Evolutionary conservation across 2,329 filamentous ascomycete species (phyloP).

Genomic region (Colletotrichum sp.): DNA sequence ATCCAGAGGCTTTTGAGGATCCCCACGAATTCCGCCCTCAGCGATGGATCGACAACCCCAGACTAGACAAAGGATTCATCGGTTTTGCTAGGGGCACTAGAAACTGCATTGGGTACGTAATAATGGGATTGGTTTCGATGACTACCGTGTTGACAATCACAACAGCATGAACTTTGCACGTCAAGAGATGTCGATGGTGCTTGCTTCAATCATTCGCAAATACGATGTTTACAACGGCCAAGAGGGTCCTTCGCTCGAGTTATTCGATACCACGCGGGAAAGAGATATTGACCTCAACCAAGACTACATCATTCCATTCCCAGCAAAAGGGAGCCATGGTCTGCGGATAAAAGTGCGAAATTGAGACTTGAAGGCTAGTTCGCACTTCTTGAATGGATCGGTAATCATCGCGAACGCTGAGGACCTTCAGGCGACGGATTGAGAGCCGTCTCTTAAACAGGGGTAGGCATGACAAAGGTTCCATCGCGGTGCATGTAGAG

Average conservation of each 20-base stretch:
- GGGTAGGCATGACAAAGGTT: not conserved
- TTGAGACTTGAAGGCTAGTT: not conserved
- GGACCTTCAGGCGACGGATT: not conserved
- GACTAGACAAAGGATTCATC: not conserved
- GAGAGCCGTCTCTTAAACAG: not conserved
- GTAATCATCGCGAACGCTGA: not conserved
- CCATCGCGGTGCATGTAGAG: too few species aligned
- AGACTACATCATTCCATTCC: not conserved
- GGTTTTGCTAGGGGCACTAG: not conserved
- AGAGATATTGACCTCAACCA: not conserved
- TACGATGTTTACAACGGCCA: not conserved
- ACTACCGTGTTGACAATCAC: not conserved
- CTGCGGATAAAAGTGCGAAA: not conserved
- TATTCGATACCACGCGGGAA: not conserved
- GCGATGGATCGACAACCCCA: slow-evolving; percentile 23
- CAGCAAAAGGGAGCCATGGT: not conserved
- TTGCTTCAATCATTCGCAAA: not conserved
- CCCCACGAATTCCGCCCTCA: slow-evolving; percentile 29
- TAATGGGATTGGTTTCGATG: not conserved
- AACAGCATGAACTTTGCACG: not conserved
- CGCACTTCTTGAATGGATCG: not conserved
- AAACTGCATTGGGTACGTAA: not conserved
- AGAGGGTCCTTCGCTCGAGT: not conserved
- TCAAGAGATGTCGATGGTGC: not conserved
- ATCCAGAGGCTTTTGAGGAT: slow-evolving; percentile 25